Percentiles rank a stretch among this genome's conserved stretches.
phyloP scores from a whole-genome alignment of 176 grass and related monocot genomes.

The Carex myosuroides region DNA sequence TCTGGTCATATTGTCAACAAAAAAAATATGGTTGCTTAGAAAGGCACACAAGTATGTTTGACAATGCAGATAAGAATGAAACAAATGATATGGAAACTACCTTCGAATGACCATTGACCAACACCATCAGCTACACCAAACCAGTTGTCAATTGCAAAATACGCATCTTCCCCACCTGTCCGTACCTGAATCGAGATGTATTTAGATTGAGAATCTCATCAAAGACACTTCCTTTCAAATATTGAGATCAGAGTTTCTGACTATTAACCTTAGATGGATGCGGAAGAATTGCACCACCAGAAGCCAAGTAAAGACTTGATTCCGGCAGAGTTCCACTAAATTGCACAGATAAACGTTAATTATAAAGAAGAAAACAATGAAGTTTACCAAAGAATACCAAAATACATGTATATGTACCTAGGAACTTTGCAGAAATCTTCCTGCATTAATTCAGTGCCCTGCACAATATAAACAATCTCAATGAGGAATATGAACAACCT shows the following conservation, averaged over 20 bases:
- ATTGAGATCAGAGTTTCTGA: not conserved
- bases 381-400: not conserved
- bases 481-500: not conserved
- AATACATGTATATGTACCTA: not conserved
- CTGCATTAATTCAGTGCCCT: slow-evolving; percentile 2
- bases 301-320: slow-evolving; percentile 49
- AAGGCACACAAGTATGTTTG: not conserved
- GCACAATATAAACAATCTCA: not conserved
- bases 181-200: slow-evolving; percentile 34
- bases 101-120: slow-evolving; percentile 98
- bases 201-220: not conserved
- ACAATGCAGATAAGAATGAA: not conserved
- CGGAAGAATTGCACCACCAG: slow-evolving; percentile 82
- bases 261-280: slow-evolving; percentile 87
- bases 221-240: not conserved
- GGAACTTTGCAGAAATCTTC: slow-evolving; percentile 16
- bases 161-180: slow-evolving; percentile 96
- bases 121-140: slow-evolving; percentile 97
- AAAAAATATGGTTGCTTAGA: not conserved
- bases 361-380: not conserved
- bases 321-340: not conserved
- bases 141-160: slow-evolving; percentile 70
- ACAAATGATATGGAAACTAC: slow-evolving; percentile 33
- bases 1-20: not conserved
- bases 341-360: not conserved